Conservation (phyloP, 1,284 basidiomycete species). For the Xanthoconium separans region DNA sequence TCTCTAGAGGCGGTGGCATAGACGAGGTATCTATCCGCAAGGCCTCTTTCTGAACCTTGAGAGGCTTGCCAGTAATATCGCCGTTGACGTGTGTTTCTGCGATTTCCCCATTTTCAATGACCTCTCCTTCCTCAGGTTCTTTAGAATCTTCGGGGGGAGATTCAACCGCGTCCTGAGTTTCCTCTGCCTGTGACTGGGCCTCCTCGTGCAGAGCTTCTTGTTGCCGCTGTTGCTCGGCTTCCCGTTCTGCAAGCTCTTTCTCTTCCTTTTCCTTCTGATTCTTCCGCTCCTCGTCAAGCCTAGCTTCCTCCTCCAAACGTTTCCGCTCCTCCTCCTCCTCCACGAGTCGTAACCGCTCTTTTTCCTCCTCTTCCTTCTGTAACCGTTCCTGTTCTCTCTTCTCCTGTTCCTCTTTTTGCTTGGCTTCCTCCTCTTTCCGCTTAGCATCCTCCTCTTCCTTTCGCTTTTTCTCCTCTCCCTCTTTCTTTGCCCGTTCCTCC, state of each 20-base stretch:
- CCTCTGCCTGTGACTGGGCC: conserved; percentile 22
- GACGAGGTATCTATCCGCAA: conserved; percentile 63
- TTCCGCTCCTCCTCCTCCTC: conserved; percentile 38
- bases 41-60: conserved; percentile 45
- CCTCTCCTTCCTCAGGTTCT: conserved; percentile 40
- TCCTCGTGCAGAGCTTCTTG: conserved; percentile 31
- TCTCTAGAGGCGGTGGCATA: conserved; percentile 36
- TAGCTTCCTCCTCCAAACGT: conserved; percentile 39
- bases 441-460: conserved; percentile 37
- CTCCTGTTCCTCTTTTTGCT: conserved; percentile 34
- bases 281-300: conserved; percentile 37
- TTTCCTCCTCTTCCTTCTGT: conserved; percentile 37
- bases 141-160: conserved; percentile 21
- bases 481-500: conserved; percentile 33
- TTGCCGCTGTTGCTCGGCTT: conserved; percentile 35
- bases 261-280: conserved; percentile 30
- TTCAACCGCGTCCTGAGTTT: conserved; percentile 23
- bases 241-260: conserved; percentile 31
- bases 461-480: conserved; percentile 39
- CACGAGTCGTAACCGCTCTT: conserved; percentile 36
- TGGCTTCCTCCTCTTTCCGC: conserved; percentile 34
- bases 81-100: conserved; percentile 28
- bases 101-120: conserved; percentile 32
- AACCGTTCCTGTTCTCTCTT: conserved; percentile 35
- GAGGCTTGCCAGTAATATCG: conserved; percentile 35